These are phyloP conservation scores for Phylloporus rhodoxanthus DNA, from an alignment of 768 basidiomycete genomes.

Conservation along the genomic window DNA sequence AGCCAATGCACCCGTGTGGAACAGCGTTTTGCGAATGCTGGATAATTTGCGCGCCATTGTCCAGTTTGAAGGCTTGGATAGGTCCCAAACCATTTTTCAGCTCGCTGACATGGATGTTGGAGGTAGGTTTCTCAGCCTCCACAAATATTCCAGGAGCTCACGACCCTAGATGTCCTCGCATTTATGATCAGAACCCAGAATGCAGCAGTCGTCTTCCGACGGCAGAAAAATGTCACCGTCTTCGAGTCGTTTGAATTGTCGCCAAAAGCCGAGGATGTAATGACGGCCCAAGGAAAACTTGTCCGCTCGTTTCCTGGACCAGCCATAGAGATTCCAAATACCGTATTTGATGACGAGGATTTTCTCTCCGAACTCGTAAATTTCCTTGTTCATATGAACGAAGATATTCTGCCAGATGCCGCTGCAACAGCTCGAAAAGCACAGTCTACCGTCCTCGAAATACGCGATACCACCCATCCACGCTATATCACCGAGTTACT, in stretches of 20 bases:
- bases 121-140: background rate
- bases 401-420: conserved; percentile 31
- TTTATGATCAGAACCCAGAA: conserved; percentile 43
- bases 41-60: conserved; percentile 15
- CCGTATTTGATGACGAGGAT: conserved; percentile 19
- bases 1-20: conserved; percentile 24
- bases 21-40: conserved; percentile 29
- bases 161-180: conserved; percentile 30
- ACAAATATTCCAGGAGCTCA: background rate
- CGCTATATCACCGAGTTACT: conserved; percentile 47
- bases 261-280: conserved; percentile 31
- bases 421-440: conserved; percentile 36
- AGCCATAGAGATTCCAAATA: conserved; percentile 33
- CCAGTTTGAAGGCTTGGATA: conserved; percentile 11
- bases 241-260: conserved; percentile 47
- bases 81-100: conserved; percentile 4
- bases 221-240: conserved; percentile 20
- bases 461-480: conserved; percentile 38
- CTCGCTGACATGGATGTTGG: conserved; percentile 12
- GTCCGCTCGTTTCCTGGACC: conserved; percentile 43
- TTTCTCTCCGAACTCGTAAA: conserved; percentile 33
- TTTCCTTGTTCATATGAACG: conserved; percentile 35
- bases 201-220: conserved; percentile 40
- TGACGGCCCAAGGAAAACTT: conserved; percentile 38
- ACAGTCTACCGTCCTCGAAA: conserved; percentile 30